A percentile compares a stretch with the other conserved stretches of the same genome.
Evolutionary conservation across 2,329 filamentous ascomycete species (phyloP).

Genomic region (Penicillium decumbens): DNA sequence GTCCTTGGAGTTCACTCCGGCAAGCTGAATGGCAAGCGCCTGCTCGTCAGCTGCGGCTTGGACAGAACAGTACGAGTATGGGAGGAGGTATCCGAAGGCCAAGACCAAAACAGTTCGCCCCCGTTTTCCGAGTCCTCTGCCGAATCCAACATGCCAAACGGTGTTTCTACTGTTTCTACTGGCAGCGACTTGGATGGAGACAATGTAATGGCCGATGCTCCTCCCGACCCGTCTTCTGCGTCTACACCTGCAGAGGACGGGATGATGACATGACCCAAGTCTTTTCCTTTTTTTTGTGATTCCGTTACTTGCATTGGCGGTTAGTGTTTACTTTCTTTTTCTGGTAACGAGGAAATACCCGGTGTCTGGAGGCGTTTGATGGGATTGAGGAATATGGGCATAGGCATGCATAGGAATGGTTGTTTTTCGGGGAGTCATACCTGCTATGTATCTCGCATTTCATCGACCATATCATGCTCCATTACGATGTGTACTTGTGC

Average conservation of each 20-base stretch:
- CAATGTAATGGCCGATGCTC: conserved; percentile 17
- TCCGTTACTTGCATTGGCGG: neutral
- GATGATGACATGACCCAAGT: conserved; percentile 5
- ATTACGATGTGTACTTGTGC: too few relatives aligned
- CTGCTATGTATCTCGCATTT: neutral
- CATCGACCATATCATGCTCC: too few relatives aligned
- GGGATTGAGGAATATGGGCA: neutral
- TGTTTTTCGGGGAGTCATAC: neutral
- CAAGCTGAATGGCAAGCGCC: conserved; percentile 43
- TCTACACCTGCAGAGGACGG: conserved; percentile 16
- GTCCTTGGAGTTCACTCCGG: conserved; percentile 59
- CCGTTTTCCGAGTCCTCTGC: neutral
- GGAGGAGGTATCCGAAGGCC: conserved; percentile 40
- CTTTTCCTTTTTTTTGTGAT: neutral
- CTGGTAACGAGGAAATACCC: neutral
- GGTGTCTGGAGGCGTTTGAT: neutral
- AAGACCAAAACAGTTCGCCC: neutral
- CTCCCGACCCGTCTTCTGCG: conserved; percentile 8
- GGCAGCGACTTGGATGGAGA: conserved; percentile 14
- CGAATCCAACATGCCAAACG: neutral
- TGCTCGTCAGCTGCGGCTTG: conserved; percentile 59
- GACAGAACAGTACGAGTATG: conserved; percentile 61
- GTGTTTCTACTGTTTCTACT: neutral
- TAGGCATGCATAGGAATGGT: neutral
- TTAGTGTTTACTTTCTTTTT: neutral